Evolutionary conservation across 164 flowering plant species (phyloP).

Genomic region (Dillenia suffruticosa): DNA sequence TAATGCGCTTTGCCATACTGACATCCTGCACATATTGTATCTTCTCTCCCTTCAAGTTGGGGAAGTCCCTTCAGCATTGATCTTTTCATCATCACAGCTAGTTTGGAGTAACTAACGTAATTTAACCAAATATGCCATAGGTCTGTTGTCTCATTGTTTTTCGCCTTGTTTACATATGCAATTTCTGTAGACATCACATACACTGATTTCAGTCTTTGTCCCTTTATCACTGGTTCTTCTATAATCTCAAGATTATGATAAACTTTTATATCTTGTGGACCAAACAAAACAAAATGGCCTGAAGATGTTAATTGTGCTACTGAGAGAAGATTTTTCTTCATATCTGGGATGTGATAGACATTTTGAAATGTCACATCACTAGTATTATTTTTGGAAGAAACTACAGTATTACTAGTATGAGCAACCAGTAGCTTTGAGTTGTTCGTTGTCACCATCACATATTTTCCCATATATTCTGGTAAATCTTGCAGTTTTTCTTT

Average conservation of each 20-base stretch:
- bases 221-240: not conserved
- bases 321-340: constrained; percentile 17
- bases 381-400: not conserved
- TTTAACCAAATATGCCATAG: not conserved
- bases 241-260: not conserved
- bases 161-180: constrained; percentile 1
- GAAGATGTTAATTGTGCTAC: constrained; percentile 13
- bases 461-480: constrained; percentile 5
- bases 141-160: not conserved
- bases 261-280: constrained; percentile 15
- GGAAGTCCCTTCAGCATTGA: not conserved
- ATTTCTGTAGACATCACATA: constrained; percentile 3
- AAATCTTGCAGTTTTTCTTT: not conserved
- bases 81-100: not conserved
- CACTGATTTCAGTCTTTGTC: constrained; percentile 4
- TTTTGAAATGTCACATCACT: constrained; percentile 3
- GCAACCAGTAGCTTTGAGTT: constrained; percentile 13
- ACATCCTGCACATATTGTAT: not conserved
- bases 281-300: constrained; percentile 13
- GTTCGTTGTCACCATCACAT: constrained; percentile 11
- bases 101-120: not conserved
- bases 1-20: not conserved
- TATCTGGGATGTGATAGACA: constrained; percentile 14
- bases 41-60: not conserved
- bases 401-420: not conserved